These are phyloP conservation scores for Hansenula lynferdii DNA, from an alignment of 1,139 yeast genomes.

Conservation along the genomic window DNA sequence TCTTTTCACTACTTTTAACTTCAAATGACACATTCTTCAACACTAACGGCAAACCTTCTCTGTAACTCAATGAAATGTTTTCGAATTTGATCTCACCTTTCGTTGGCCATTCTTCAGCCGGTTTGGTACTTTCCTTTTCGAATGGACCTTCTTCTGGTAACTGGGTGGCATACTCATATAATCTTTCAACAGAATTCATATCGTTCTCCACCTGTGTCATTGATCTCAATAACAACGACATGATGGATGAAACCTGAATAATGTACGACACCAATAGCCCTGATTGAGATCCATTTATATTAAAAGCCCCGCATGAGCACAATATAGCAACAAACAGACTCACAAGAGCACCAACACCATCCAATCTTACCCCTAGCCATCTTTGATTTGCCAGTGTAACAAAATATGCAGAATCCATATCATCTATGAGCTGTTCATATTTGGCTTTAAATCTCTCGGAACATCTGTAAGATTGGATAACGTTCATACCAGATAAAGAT, in stretches of 20 bases:
- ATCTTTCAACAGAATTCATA: conserved; percentile 76
- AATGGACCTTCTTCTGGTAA: conserved; percentile 59
- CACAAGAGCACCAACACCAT: conserved; percentile 41
- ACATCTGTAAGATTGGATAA: conserved; percentile 56
- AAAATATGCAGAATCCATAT: conserved; percentile 62
- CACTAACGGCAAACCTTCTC: conserved; percentile 64
- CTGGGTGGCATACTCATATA: conserved; percentile 62
- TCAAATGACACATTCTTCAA: conserved; percentile 39
- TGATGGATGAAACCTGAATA: conserved; percentile 42
- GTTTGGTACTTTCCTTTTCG: conserved; percentile 44
- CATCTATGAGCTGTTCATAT: conserved; percentile 44
- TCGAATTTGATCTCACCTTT: conserved; percentile 48
- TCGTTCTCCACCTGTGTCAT: conserved; percentile 68
- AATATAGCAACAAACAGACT: conserved; percentile 46
- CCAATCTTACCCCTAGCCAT: conserved; percentile 66
- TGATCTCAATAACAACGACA: conserved; percentile 44
- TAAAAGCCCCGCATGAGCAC: conserved; percentile 58
- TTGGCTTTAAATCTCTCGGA: conserved; percentile 41
- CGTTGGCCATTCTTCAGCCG: conserved; percentile 51
- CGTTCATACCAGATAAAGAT: conserved; percentile 57
- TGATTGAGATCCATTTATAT: conserved; percentile 57
- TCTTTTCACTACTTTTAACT: conserved; percentile 51
- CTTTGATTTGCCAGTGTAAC: conserved; percentile 63
- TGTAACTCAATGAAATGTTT: conserved; percentile 55
- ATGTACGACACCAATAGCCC: conserved; percentile 68